Evolutionary conservation across 495 filamentous ascomycete genomes (phyloP).

Genomic region (Evansstolkia leycettana): DNA sequence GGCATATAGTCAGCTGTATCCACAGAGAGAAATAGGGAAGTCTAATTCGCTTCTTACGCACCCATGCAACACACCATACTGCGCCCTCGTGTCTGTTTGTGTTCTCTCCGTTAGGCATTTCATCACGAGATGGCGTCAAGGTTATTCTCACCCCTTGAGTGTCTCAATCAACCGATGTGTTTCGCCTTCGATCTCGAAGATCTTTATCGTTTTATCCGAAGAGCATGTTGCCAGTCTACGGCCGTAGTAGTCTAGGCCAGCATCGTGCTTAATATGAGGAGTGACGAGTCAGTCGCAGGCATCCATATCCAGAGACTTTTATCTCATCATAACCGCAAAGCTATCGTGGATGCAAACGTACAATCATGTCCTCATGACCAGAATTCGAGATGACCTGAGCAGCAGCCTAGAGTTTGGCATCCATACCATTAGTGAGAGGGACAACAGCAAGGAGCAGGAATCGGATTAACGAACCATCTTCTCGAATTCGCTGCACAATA

Average conservation of each 20-base stretch:
- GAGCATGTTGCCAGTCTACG: slow-evolving; percentile 93
- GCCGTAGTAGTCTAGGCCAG: slow-evolving; percentile 96
- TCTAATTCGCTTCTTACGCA: slow-evolving; percentile 20
- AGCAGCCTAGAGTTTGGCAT: slow-evolving; percentile 37
- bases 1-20: not conserved
- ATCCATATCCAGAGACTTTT: not conserved
- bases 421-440: slow-evolving; percentile 7
- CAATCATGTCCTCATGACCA: slow-evolving; percentile 99
- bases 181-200: slow-evolving; percentile 96
- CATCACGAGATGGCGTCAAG: not conserved
- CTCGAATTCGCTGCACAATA: not conserved
- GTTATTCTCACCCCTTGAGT: slow-evolving; percentile 66
- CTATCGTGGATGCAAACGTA: slow-evolving; percentile 37
- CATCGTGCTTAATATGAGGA: slow-evolving; percentile 62
- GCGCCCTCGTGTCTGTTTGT: slow-evolving; percentile 74
- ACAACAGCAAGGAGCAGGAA: not conserved
- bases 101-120: slow-evolving; percentile 1
- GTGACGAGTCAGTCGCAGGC: not conserved
- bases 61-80: slow-evolving; percentile 94
- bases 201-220: slow-evolving; percentile 96
- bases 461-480: not conserved
- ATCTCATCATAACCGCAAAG: not conserved
- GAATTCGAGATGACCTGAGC: slow-evolving; percentile 77
- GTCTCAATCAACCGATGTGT: slow-evolving; percentile 85
- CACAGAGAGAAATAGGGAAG: not conserved